Evolutionary conservation across 1,284 basidiomycete species (phyloP).

Genomic region (Apiotrichum gamsii): DNA sequence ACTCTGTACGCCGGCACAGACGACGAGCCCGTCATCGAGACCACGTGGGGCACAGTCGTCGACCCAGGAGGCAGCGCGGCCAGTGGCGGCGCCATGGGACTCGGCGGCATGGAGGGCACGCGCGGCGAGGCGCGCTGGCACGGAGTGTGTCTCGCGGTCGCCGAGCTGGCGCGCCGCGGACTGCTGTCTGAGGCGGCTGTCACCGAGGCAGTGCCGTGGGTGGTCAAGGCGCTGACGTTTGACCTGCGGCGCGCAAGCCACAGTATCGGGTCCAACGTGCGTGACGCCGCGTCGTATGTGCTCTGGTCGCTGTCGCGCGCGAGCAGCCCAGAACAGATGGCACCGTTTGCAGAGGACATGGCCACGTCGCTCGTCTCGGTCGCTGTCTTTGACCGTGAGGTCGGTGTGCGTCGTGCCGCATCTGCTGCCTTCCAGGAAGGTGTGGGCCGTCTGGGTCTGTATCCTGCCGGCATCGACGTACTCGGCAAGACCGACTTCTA

Average conservation of each 20-base stretch:
- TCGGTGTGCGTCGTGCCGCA: slow-evolving; percentile 90
- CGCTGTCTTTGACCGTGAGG: slow-evolving; percentile 84
- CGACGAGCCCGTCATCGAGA: slow-evolving; percentile 39
- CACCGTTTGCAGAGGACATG: slow-evolving; percentile 59
- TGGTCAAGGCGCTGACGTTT: slow-evolving; percentile 80
- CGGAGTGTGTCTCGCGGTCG: slow-evolving; percentile 84
- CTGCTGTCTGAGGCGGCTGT: slow-evolving; percentile 60
- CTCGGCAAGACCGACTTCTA: slow-evolving; percentile 90
- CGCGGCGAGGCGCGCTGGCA: slow-evolving; percentile 88
- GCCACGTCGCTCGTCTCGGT: slow-evolving; percentile 69
- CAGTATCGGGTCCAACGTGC: slow-evolving; percentile 86
- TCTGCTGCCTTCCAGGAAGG: slow-evolving; percentile 98
- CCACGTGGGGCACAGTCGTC: slow-evolving; percentile 32
- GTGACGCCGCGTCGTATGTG: slow-evolving; percentile 91
- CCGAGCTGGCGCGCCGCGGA: slow-evolving; percentile 81
- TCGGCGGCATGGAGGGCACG: slow-evolving; percentile 55
- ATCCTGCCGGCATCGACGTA: slow-evolving; percentile 90
- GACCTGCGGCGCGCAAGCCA: slow-evolving; percentile 87
- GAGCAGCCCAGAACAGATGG: slow-evolving; percentile 57
- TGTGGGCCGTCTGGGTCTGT: slow-evolving; percentile 81
- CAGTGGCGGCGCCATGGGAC: slow-evolving; percentile 54
- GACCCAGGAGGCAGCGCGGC: slow-evolving; percentile 56
- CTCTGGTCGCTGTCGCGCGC: slow-evolving; percentile 89
- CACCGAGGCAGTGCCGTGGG: slow-evolving; percentile 63
- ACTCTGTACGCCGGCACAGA: slow-evolving; percentile 55